Percentiles rank a stretch among this genome's conserved stretches.
Conservation (phyloP, 31 red algal species). For the Porphyra umbilicalis region DNA sequence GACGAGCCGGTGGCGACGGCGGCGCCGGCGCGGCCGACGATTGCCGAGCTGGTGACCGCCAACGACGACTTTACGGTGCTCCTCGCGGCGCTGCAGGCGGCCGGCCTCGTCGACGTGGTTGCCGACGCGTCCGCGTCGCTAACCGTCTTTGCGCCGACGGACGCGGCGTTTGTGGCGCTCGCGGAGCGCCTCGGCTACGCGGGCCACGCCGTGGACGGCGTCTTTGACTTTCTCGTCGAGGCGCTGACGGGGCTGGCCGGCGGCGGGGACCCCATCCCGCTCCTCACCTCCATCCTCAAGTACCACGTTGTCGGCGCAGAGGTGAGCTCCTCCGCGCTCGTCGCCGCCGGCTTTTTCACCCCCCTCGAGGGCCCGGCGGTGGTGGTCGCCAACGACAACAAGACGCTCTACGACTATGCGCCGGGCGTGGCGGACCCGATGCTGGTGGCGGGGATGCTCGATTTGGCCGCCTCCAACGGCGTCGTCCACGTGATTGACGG, state of each 20-base stretch:
- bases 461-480: neutral
- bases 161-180: neutral
- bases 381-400: neutral
- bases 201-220: neutral
- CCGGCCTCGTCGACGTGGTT: neutral
- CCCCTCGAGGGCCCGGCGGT: neutral
- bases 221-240: neutral
- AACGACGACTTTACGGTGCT: neutral
- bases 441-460: neutral
- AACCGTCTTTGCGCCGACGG: neutral
- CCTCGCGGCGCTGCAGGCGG: neutral
- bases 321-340: neutral
- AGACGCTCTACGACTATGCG: neutral
- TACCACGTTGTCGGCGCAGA: neutral
- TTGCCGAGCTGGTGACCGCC: neutral
- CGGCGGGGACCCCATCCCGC: neutral
- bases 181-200: neutral
- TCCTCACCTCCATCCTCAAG: constrained; percentile 1
- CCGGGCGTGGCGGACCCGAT: neutral
- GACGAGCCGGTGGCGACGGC: too few species aligned
- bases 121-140: neutral
- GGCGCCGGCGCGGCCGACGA: neutral
- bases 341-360: neutral
- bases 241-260: neutral
- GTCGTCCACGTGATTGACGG: constrained; percentile 1